phyloP scores from a whole-genome alignment of 2,329 filamentous ascomycete genomes.

The Cucurbitaria berberidis region DNA sequence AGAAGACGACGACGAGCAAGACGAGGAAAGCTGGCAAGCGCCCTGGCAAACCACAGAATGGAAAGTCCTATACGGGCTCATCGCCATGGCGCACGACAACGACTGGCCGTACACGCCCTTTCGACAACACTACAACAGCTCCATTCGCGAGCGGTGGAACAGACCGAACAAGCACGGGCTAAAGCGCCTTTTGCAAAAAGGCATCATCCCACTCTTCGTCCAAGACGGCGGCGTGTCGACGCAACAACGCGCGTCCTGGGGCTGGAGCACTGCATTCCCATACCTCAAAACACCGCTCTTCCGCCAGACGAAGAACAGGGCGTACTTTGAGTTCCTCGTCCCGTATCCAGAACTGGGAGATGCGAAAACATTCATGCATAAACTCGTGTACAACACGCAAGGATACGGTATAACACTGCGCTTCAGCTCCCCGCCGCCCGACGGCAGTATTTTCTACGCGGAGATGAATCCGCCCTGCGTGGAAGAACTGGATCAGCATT shows the following conservation, averaged over 20 bases:
- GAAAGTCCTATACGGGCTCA: not conserved
- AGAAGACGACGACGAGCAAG: not conserved
- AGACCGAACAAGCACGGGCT: not conserved
- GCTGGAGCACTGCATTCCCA: not conserved
- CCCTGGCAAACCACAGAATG: not conserved
- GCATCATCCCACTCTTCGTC: not conserved
- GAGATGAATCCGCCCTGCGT: not conserved
- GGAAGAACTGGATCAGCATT: not conserved
- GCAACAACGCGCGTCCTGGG: not conserved
- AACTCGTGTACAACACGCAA: not conserved
- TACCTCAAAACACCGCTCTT: not conserved
- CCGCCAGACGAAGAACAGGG: slow-evolving; percentile 12
- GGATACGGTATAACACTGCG: not conserved
- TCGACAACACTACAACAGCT: not conserved
- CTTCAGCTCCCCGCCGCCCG: not conserved
- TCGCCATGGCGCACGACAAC: not conserved
- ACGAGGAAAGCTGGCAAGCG: not conserved
- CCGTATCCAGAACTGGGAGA: slow-evolving; percentile 8
- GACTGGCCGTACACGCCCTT: not conserved
- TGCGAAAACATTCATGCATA: not conserved
- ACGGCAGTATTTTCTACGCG: not conserved
- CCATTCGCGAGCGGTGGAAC: not conserved
- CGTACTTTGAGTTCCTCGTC: slow-evolving; percentile 23
- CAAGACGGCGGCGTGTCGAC: slow-evolving; percentile 1
- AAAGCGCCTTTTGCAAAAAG: not conserved